Evolutionary conservation across 1,139 yeast genomes (phyloP), one percentile per base, ranked within the genome.

Genomic region (Suhomyces choctaworum): DNA sequence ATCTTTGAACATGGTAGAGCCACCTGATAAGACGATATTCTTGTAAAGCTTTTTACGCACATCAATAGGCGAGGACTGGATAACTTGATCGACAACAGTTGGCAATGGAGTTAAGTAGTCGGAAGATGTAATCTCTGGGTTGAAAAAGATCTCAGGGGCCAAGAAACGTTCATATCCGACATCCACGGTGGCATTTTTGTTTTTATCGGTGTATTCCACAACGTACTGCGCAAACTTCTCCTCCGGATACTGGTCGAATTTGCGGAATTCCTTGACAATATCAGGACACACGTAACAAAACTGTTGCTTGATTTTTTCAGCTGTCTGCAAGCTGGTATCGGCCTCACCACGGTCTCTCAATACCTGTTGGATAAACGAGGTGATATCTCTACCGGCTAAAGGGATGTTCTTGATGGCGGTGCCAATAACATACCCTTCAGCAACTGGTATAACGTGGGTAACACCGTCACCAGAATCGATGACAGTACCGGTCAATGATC

Each of bases 391-490:
- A 51, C 99, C 99, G 1, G 99, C 99, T 62, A 92, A 83, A 37
- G 99, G 99, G 43, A 92, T 89, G 60, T 92, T 90, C 58, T 94
- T 92, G 59, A 92, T 92, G 29, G 97, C 96, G 10, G 95, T 82
- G 7, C 97, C 98, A 60, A 92, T 92, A 26, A 94, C 98, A 57
- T 92, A 92, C 37, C 99, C 99, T 66, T 92, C 99, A 15, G 98
- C 99, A 25, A 92, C 99, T 9, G 99, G 98, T 43, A 94, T 92
- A 35, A 92, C 98, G 62, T 92, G 99, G 7, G 99, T 92, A 3
- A 92, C 96, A 69, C 96, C 96, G 56, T 88, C 96, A 64, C 96
- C 98, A 5, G 95, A 84, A 61, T 92, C 98, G 54, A 92, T 90
- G 42, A 92, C 99, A 0, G 98, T 92, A 62, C 99, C 99, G 11